Base-by-base conservation (phyloP, 805 yeast genomes). In the Metschnikowia lunata region DNA sequence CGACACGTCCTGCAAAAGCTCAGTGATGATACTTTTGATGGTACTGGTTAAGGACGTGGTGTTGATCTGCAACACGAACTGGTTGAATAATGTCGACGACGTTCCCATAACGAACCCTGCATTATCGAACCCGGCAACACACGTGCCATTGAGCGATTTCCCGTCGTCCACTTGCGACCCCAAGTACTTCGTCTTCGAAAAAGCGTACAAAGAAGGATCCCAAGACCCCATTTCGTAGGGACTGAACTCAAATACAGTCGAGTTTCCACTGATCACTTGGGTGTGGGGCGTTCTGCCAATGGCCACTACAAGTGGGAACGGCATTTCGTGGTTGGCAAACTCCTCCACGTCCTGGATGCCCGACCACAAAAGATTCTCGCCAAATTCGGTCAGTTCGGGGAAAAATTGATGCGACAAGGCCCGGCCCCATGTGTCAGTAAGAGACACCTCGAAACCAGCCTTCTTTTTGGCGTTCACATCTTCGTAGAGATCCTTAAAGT, bases 61-160 rank as follows among this genome's bases (percentile, higher is more conserved):
- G 40, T 51, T 51, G 34, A 67, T 48, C 37, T 53, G 54, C 27
- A 62, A 43, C 35, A 67, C 54, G 10, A 63, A 54, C 47, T 64
- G 63, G 53, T 67, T 69, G 55, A 69, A 69, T 37, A 69, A 53
- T 1, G 72, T 49, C 8, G 72, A 67, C 1, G 70, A 64, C 1
- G 73, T 68, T 2, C 72, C 74, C 66, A 69, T 58, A 23, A 69
- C 49, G 44, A 61, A 69, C 4, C 74, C 74, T 1, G 69, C 82
- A 55, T 87, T 87, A 62, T 89, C 96, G 47, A 75, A 82, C 2
- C 91, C 90, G 2, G 67, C 75, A 46, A 78, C 64, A 64, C 96
- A 89, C 4, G 53, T 52, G 34, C 63, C 62, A 40, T 54, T 54
- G 6, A 57, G 55, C 8, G 88, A 82, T 15, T 58, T 50, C 34